These are phyloP conservation scores for Chenopodium quinoa DNA, from an alignment of 148 eudicot genomes.

Conservation along the genomic window DNA sequence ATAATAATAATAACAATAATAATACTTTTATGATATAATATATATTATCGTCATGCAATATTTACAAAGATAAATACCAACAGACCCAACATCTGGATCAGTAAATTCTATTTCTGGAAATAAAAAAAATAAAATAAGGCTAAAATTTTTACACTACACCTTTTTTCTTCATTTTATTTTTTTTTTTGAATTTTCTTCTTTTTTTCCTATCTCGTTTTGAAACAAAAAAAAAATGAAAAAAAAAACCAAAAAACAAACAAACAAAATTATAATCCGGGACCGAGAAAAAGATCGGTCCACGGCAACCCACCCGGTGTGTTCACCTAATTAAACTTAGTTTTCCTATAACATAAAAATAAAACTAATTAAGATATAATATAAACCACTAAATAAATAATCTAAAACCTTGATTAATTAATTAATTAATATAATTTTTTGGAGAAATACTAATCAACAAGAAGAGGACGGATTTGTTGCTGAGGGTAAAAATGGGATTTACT, in stretches of 20 bases:
- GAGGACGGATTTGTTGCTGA: conserved; percentile 46
- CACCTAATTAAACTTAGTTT: not conserved
- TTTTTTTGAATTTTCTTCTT: not conserved
- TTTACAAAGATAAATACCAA: conserved; percentile 21
- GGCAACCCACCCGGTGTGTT: conserved; percentile 9
- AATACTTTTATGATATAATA: conserved; percentile 13
- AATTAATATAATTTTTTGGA: not conserved
- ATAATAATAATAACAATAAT: not conserved
- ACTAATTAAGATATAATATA: not conserved
- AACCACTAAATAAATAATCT: not conserved
- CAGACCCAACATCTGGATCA: conserved; percentile 7
- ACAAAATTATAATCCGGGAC: conserved; percentile 23
- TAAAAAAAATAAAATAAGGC: not conserved
- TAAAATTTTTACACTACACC: conserved; percentile 6
- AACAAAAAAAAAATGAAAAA: not conserved
- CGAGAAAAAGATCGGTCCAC: conserved; percentile 34
- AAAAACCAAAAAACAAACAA: conserved; percentile 19
- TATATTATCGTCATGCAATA: conserved; percentile 18
- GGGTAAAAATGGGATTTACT: conserved; percentile 41
- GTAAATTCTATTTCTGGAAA: conserved; percentile 15
- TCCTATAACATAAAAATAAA: not conserved
- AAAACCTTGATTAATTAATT: not conserved
- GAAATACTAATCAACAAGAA: conserved; percentile 37
- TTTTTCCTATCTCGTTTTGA: not conserved
- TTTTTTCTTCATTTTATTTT: not conserved